Evolutionary conservation across 2,329 filamentous ascomycete genomes (phyloP).

Genomic region (Penicillium carneum): DNA sequence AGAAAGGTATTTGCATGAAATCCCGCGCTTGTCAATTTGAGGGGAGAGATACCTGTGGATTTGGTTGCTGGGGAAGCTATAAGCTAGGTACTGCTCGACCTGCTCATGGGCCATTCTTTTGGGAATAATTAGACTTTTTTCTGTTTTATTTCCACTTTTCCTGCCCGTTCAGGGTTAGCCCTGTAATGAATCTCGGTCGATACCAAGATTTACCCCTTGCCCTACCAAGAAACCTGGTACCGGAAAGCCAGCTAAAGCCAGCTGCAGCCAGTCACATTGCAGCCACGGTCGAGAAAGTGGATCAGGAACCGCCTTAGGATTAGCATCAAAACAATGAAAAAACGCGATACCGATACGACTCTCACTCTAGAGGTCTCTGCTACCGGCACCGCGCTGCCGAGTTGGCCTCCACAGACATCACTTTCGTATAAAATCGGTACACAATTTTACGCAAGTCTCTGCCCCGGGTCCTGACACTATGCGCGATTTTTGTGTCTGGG

Average conservation of each 20-base stretch:
- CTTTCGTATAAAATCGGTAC: slow-evolving; percentile 22
- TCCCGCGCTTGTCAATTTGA: slow-evolving; percentile 26
- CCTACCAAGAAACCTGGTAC: slow-evolving; percentile 20
- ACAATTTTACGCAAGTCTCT: slow-evolving; percentile 14
- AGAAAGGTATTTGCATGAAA: slow-evolving; percentile 23
- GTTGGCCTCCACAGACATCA: slow-evolving; percentile 26
- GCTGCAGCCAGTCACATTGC: slow-evolving; percentile 16
- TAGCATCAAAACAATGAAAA: slow-evolving; percentile 19
- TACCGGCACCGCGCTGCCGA: slow-evolving; percentile 36
- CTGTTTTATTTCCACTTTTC: slow-evolving; percentile 8
- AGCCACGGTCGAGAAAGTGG: slow-evolving; percentile 1
- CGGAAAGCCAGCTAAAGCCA: not conserved
- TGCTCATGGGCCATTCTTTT: slow-evolving; percentile 7
- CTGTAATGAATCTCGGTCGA: slow-evolving; percentile 1
- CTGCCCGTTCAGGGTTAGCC: not conserved
- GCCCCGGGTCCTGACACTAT: slow-evolving; percentile 36
- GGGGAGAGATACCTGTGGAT: slow-evolving; percentile 23
- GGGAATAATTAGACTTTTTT: slow-evolving; percentile 12
- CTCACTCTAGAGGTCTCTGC: slow-evolving; percentile 3
- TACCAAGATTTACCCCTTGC: slow-evolving; percentile 26
- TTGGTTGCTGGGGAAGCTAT: slow-evolving; percentile 31
- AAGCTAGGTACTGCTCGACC: slow-evolving; percentile 17
- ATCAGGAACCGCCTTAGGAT: not conserved
- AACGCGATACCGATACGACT: slow-evolving; percentile 19
- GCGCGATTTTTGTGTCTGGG: slow-evolving; percentile 36